Evolutionary conservation across 1,284 basidiomycete species (phyloP), one percentile per base, ranked within the genome.

Genomic region (Malassezia slooffiae): DNA sequence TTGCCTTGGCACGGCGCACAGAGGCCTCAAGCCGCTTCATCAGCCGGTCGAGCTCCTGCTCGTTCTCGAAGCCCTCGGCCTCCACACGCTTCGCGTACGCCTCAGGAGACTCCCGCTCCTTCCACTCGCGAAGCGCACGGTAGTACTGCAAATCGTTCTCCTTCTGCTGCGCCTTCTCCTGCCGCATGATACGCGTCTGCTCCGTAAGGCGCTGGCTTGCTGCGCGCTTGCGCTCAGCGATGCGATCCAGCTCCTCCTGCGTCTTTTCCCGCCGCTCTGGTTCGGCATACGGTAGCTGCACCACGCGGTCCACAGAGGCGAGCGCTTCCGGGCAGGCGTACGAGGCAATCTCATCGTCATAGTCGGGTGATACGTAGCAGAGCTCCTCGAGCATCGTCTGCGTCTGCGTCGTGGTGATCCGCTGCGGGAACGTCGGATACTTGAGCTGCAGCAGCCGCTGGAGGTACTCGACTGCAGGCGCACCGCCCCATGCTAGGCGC

Each of bases 391-490:
- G 74, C 79, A 96, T 87, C 79, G 85, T 87, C 82, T 73, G 74
- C 4, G 77, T 74, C 60, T 80, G 78, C 27, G 70, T 66, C 4
- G 66, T 55, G 0, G 76, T 75, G 32, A 80, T 73, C 27, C 75
- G 72, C 11, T 74, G 70, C 0, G 78, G 78, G 57, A 97, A 97
- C 32, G 77, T 83, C 12, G 93, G 85, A 65, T 97, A 96, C 70
- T 97, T 99, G 43, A 97, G 77, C 68, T 96, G 90, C 27, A 89
- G 79, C 6, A 91, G 79, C 62, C 89, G 90, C 43, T 93, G 77
- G 37, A 97, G 76, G 58, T 93, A 83, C 36, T 97, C 91, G 0
- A 85, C 79, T 0, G 88, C 81, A 62, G 93, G 89, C 0, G 80
- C 78, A 8, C 85, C 81, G 24, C 93, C 91, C 85, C 88, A 97